Percentiles rank a stretch among this genome's conserved stretches.
Conservation (phyloP, 352 stramenopile genomes). For the Aphanomyces astaci region DNA sequence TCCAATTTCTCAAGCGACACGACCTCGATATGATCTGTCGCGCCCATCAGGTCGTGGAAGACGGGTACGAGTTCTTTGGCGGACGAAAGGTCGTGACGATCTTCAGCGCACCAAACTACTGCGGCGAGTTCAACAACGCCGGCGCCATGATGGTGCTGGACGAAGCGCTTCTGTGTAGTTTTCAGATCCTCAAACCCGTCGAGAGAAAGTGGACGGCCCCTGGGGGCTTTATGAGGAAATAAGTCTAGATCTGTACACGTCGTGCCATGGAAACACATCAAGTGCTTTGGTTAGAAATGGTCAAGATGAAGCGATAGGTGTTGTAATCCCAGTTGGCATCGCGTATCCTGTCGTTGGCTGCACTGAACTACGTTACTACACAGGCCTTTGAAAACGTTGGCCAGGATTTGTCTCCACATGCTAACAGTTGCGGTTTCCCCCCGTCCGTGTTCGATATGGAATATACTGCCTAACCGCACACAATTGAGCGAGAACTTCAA, state of each 20-base stretch:
- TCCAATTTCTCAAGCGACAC: constrained; percentile 95
- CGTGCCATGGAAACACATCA: neutral
- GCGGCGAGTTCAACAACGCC: constrained; percentile 89
- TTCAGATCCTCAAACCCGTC: constrained; percentile 60
- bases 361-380: too few species aligned
- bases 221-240: neutral
- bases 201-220: constrained; percentile 9
- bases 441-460: too few species aligned
- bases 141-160: constrained; percentile 74
- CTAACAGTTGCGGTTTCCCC: too few species aligned
- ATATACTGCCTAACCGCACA: too few species aligned
- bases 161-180: constrained; percentile 65
- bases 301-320: too few species aligned
- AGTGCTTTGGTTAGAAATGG: too few species aligned
- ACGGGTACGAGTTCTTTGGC: constrained; percentile 99
- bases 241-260: neutral
- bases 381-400: too few species aligned
- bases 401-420: too few species aligned
- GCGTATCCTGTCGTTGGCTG: too few species aligned
- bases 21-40: constrained; percentile 97
- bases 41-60: constrained; percentile 93
- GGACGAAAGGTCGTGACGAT: constrained; percentile 97
- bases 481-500: too few species aligned
- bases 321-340: too few species aligned
- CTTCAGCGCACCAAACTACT: constrained; percentile 99